Base-by-base conservation (phyloP, 495 filamentous ascomycete species). In the Oidiodendron maius region DNA sequence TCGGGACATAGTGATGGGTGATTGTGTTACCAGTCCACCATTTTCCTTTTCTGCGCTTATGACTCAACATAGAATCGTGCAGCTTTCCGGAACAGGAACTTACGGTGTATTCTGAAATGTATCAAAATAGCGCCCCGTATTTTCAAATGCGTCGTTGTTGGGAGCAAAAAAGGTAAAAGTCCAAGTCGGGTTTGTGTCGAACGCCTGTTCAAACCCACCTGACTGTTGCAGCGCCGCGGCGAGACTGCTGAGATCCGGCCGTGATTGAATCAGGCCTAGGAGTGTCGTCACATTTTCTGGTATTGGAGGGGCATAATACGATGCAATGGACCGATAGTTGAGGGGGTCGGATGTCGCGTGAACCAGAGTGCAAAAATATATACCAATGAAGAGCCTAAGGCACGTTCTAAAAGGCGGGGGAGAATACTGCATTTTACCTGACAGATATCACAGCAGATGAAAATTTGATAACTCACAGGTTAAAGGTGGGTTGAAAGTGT, bases 161-260 rank as follows among this genome's bases (percentile, higher is more conserved):
- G 57, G 60, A 3, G 59, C 61, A 38, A 62, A 60, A 48, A 62
- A 61, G 16, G 54, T 58, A 39, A 55, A 64, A 24, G 53, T 50
- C 50, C 51, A 58, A 4, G 41, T 52, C 3, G 54, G 44, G 30
- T 44, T 46, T n/a, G 53, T 57, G 24, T 50, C 42, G 44, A 59
- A 59, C 15, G 55, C 60, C 15, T 56, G 44, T 32, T 20, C 16
- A 26, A 64, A 63, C 10, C 53, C 61, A 25, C 57, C 55, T 28
- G 51, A 52, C 23, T 55, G 40, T 15, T 38, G 44, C 22, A 63
- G 51, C 22, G 57, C 48, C 12, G 34, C 25, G 10, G 48, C 58
- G 28, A 63, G 46, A 32, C 26, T 55, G 24, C 51, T 53, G 30
- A 63, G 58, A 12, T 61, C 60, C 4, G 40, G 46, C 18, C 59